These are phyloP conservation scores for Entomortierella beljakovae DNA, from an alignment of 192 early-diverging fungal species.

Conservation along the genomic window DNA sequence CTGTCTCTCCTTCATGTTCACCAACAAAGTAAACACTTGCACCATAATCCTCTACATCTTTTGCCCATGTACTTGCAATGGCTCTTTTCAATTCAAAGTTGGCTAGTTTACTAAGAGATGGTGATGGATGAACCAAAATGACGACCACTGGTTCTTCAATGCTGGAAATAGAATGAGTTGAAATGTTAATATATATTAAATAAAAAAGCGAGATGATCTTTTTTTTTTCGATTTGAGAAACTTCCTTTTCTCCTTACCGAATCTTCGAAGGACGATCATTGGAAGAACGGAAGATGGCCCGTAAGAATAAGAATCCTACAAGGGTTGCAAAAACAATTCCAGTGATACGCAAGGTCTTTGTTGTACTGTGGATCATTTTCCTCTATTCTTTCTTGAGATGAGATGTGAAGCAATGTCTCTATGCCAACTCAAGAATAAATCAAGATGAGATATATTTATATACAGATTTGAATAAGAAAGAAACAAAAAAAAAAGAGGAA, in stretches of 20 bases:
- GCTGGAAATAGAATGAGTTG: neutral
- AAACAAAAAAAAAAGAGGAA: too few species aligned
- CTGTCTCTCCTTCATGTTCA: slow-evolving; percentile 44
- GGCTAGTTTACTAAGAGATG: slow-evolving; percentile 21
- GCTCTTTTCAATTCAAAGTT: slow-evolving; percentile 48
- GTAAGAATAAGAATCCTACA: slow-evolving; percentile 9
- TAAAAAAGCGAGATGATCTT: neutral
- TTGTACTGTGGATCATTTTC: slow-evolving; percentile 6
- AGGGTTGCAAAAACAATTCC: slow-evolving; percentile 5
- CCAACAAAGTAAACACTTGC: slow-evolving; percentile 49
- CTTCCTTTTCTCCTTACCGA: slow-evolving; percentile 8
- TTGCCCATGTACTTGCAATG: slow-evolving; percentile 51
- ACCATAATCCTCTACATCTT: slow-evolving; percentile 42
- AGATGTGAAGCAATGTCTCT: too few species aligned
- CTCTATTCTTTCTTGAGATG: too few species aligned
- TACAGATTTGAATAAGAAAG: too few species aligned
- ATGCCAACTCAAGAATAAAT: too few species aligned
- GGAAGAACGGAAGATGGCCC: slow-evolving; percentile 11
- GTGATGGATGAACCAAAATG: slow-evolving; percentile 46
- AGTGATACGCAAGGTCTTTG: slow-evolving; percentile 9
- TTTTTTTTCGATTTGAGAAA: neutral
- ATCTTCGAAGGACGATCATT: slow-evolving; percentile 2
- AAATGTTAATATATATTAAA: neutral
- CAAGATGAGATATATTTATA: too few species aligned
- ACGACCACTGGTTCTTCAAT: slow-evolving; percentile 41